A percentile compares a stretch with the other conserved stretches of the same genome.
phyloP scores from a whole-genome alignment of 73 alveolate species.

The Tetrahymena borealis region DNA sequence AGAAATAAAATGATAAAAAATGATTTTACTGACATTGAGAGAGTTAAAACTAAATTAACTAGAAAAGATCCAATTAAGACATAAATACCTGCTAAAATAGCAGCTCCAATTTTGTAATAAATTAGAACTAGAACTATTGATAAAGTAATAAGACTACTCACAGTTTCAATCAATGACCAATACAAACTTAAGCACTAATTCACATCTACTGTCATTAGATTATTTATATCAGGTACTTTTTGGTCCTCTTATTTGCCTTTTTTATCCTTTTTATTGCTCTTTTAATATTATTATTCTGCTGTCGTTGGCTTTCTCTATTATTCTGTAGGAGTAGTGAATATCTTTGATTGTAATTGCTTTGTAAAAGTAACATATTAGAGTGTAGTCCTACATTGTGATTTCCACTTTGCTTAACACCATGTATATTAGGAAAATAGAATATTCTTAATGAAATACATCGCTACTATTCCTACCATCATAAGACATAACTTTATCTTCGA shows the following conservation, averaged over 20 bases:
- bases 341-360: neutral
- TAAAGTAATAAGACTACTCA: neutral
- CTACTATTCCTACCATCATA: neutral
- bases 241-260: neutral
- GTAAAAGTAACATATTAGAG: neutral
- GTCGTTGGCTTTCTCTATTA: neutral
- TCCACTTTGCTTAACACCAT: conserved; percentile 1
- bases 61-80: neutral
- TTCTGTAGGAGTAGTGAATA: neutral
- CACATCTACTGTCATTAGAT: neutral
- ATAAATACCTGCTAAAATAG: neutral
- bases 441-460: neutral
- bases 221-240: neutral
- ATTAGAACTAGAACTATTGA: neutral
- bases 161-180: neutral
- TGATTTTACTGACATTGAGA: neutral
- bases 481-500: neutral
- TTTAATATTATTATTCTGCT: no score
- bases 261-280: neutral
- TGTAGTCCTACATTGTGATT: neutral
- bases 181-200: neutral
- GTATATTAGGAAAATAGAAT: neutral
- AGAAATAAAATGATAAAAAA: neutral
- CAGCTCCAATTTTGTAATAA: neutral
- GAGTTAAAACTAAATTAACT: neutral